Evolutionary conservation across 495 filamentous ascomycete genomes (phyloP).

Genomic region (Neurospora sp.): DNA sequence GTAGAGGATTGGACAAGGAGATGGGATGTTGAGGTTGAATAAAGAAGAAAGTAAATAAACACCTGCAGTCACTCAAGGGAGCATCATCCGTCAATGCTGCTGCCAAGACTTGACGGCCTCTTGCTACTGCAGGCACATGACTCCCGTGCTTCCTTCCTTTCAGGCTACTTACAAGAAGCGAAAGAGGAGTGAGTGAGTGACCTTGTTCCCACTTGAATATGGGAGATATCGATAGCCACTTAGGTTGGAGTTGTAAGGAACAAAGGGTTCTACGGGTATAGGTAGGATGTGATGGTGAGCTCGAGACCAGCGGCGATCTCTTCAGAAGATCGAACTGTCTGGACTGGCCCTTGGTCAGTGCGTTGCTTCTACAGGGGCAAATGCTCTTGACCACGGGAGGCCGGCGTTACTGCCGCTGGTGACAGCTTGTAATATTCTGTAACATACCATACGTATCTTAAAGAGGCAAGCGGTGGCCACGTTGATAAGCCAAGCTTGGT

Average conservation of each 20-base stretch:
- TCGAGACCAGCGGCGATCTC: neutral
- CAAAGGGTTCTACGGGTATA: neutral
- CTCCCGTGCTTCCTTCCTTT: neutral
- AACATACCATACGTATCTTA: neutral
- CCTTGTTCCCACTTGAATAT: neutral
- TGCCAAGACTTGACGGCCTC: neutral
- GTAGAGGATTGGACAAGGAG: neutral
- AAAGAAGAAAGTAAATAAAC: neutral
- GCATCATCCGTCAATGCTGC: neutral
- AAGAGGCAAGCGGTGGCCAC: neutral
- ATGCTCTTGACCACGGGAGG: neutral
- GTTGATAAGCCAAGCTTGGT: neutral
- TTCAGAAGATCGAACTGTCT: neutral
- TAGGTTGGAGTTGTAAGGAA: neutral
- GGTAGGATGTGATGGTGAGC: neutral
- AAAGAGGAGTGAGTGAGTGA: neutral
- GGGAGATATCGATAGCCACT: neutral
- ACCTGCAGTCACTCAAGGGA: neutral
- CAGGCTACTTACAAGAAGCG: neutral
- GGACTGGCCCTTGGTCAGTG: neutral
- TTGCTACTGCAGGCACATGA: neutral
- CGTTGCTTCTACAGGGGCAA: neutral
- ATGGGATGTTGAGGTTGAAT: neutral
- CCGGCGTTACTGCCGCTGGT: neutral
- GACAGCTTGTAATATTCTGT: neutral